These are phyloP conservation scores for Erysimum cheiranthoides DNA, from an alignment of 345 rosid genomes.

Conservation along the genomic window DNA sequence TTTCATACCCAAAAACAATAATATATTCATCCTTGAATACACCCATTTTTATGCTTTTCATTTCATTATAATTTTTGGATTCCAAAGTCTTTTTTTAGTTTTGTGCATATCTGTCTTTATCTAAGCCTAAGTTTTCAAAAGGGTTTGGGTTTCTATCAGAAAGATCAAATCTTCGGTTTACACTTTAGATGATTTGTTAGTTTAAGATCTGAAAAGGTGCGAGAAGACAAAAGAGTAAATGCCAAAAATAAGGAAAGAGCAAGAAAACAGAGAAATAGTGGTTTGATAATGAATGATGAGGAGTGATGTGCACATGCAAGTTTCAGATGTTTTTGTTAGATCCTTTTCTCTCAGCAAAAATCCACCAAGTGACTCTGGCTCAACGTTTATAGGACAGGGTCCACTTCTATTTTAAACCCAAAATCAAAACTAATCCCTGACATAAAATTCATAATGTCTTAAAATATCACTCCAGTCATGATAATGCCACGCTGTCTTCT, in stretches of 20 bases:
- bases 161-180: conserved; percentile 15
- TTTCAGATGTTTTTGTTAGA: conserved; percentile 41
- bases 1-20: conserved; percentile 28
- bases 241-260: conserved; percentile 30
- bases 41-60: conserved; percentile 26
- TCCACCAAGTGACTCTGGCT: conserved; percentile 32
- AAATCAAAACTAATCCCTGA: conserved; percentile 15
- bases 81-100: neutral
- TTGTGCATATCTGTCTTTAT: conserved; percentile 22
- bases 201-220: conserved; percentile 25
- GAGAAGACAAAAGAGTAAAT: conserved; percentile 33
- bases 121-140: neutral
- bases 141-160: conserved; percentile 3
- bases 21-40: conserved; percentile 19
- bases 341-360: conserved; percentile 26
- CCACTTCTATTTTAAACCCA: conserved; percentile 35
- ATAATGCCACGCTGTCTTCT: conserved; percentile 18
- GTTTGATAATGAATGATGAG: conserved; percentile 21
- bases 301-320: conserved; percentile 44
- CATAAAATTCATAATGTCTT: neutral
- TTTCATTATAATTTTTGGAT: conserved; percentile 1
- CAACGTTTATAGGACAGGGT: conserved; percentile 32
- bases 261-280: conserved; percentile 24
- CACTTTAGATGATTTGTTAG: conserved; percentile 10
- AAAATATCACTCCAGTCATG: conserved; percentile 9